phyloP scores from a whole-genome alignment of 208 protist genomes.

The Wallacemonas sp. region DNA sequence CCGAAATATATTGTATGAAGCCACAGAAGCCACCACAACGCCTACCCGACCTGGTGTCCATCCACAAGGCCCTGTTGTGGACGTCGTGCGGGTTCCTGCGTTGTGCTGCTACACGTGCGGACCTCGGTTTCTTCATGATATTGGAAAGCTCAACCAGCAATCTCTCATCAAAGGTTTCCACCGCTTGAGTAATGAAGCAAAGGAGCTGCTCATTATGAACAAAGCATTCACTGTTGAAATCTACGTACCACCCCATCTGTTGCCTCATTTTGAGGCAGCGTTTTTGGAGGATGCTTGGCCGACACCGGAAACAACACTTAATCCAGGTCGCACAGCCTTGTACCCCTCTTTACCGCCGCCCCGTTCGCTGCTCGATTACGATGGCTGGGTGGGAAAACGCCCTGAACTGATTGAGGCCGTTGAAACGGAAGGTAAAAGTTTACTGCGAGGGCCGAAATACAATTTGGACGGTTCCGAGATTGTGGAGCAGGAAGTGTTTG shows the following conservation, averaged over 20 bases:
- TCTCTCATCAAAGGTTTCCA: slow-evolving; percentile 87
- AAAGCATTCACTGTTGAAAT: slow-evolving; percentile 71
- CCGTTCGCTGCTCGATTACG: slow-evolving; percentile 56
- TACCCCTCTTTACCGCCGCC: slow-evolving; percentile 82
- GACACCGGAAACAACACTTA: slow-evolving; percentile 58
- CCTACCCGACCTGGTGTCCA: not conserved
- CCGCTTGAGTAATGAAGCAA: slow-evolving; percentile 67
- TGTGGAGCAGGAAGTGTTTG: slow-evolving; percentile 55
- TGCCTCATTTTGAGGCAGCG: slow-evolving; percentile 60
- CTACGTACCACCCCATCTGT: slow-evolving; percentile 61
- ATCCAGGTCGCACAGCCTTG: slow-evolving; percentile 64
- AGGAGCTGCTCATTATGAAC: slow-evolving; percentile 71
- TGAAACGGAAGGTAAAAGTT: slow-evolving; percentile 65
- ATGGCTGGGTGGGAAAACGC: slow-evolving; percentile 81
- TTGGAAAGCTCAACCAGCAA: slow-evolving; percentile 87
- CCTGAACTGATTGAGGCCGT: slow-evolving; percentile 78
- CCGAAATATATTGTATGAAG: slow-evolving; percentile 86
- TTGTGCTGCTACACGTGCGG: slow-evolving; percentile 60
- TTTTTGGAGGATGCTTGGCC: slow-evolving; percentile 85
- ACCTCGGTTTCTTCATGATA: slow-evolving; percentile 46
- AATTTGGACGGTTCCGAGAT: slow-evolving; percentile 68
- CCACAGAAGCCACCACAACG: slow-evolving; percentile 30
- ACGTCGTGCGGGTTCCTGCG: slow-evolving; percentile 74
- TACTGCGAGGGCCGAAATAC: slow-evolving; percentile 49
- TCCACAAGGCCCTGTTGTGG: slow-evolving; percentile 23